A percentile compares a stretch with the other conserved stretches of the same genome.
Conservation (phyloP, 441 rosid species). For the Aleurites moluccanus region DNA sequence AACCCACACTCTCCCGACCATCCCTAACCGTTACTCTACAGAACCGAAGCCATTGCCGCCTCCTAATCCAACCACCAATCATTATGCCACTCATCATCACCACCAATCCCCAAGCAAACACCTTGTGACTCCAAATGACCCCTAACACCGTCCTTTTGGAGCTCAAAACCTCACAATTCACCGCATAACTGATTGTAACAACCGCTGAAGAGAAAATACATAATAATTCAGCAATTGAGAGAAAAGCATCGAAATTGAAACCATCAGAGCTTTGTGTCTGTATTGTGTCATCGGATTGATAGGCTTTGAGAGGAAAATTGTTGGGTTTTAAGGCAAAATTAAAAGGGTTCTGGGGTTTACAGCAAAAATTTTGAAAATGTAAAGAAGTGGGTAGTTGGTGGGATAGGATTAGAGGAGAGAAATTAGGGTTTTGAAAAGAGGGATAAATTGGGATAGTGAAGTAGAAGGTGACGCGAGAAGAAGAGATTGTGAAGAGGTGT, state of each 20-base stretch:
- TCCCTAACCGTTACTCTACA: conserved; percentile 40
- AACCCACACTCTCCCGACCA: conserved; percentile 41
- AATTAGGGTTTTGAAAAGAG: conserved; percentile 25
- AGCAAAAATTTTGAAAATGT: conserved; percentile 20
- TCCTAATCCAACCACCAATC: conserved; percentile 63
- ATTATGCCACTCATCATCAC: conserved; percentile 53
- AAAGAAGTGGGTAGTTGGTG: conserved; percentile 20
- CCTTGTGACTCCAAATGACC: conserved; percentile 48
- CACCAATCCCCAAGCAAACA: conserved; percentile 49
- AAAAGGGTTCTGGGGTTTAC: conserved; percentile 2
- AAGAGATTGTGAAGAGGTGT: conserved; percentile 39
- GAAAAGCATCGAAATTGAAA: conserved; percentile 47
- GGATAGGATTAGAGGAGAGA: conserved; percentile 33
- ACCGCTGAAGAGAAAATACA: conserved; percentile 64
- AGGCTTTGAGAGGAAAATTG: conserved; percentile 35
- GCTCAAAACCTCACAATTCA: conserved; percentile 39
- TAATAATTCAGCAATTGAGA: conserved; percentile 52
- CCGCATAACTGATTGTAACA: conserved; percentile 45
- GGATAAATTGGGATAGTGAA: conserved; percentile 23
- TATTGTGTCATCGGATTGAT: conserved; percentile 32
- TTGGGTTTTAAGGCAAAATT: conserved; percentile 7
- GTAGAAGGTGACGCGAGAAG: conserved; percentile 38
- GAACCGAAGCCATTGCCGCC: conserved; percentile 64
- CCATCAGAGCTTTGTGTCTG: conserved; percentile 20
- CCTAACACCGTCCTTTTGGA: conserved; percentile 35